These are phyloP conservation scores for Pseudogymnoascus sp. DNA, from an alignment of 2,329 filamentous ascomycete species.

Conservation along the genomic window DNA sequence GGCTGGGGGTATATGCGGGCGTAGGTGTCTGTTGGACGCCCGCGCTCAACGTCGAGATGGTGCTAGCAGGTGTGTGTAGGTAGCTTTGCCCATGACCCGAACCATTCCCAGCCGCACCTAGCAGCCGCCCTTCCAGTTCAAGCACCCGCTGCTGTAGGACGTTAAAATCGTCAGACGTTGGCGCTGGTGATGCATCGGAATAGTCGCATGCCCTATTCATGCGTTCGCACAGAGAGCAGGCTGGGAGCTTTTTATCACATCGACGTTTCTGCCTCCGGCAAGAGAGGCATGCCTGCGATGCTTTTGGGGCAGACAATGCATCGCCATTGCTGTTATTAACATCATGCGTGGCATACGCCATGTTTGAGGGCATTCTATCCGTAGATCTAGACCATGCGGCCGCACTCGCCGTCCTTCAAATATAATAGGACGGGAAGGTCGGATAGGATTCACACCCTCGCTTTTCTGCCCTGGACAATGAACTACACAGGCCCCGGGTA, in stretches of 20 bases:
- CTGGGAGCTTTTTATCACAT: conserved; percentile 43
- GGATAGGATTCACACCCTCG: not conserved
- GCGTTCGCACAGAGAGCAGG: conserved; percentile 39
- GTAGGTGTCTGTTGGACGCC: conserved; percentile 8
- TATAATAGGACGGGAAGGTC: not conserved
- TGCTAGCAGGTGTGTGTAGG: not conserved
- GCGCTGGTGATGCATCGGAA: conserved; percentile 28
- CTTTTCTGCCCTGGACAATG: not conserved
- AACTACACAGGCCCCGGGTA: not conserved
- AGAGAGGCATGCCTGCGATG: conserved; percentile 35
- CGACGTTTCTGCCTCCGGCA: conserved; percentile 43
- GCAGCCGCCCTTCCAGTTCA: conserved; percentile 33
- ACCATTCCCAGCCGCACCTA: not conserved
- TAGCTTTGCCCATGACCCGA: not conserved
- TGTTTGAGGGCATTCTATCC: not conserved
- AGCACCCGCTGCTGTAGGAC: conserved; percentile 31
- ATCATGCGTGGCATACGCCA: not conserved
- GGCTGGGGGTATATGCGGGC: conserved; percentile 18
- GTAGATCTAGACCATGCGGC: not conserved
- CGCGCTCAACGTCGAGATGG: not conserved
- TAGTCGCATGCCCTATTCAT: conserved; percentile 37
- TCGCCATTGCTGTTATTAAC: not conserved
- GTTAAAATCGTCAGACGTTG: conserved; percentile 34
- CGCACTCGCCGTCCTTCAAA: not conserved
- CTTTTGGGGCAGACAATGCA: conserved; percentile 19